Conservation (phyloP, 805 yeast species). For the Candida chilensis region DNA sequence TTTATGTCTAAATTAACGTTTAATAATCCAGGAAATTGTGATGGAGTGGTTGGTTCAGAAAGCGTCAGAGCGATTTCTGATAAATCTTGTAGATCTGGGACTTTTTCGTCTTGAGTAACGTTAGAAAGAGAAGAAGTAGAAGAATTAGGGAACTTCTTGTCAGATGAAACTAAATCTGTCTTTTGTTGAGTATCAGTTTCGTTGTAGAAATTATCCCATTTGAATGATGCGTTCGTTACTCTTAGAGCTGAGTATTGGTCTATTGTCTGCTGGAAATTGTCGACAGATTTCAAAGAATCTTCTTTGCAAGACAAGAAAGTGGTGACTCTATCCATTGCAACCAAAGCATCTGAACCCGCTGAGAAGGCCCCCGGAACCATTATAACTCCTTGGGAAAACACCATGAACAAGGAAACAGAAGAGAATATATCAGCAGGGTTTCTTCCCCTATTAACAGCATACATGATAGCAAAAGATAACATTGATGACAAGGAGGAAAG, state of each 20-base stretch:
- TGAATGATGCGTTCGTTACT: neutral
- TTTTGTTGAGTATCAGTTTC: constrained; percentile 2
- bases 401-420: constrained; percentile 28
- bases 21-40: constrained; percentile 20
- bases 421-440: constrained; percentile 30
- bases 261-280: no score
- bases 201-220: constrained; percentile 3
- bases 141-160: no score
- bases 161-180: no score
- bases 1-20: constrained; percentile 20
- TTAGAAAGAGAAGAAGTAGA: no score
- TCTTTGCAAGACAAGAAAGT: constrained; percentile 8
- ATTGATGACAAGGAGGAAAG: constrained; percentile 33
- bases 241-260: no score
- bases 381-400: constrained; percentile 33
- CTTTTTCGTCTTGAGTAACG: neutral
- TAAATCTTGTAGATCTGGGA: neutral
- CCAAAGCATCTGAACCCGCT: constrained; percentile 32
- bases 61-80: neutral
- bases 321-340: constrained; percentile 22
- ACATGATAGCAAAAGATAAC: constrained; percentile 33
- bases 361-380: constrained; percentile 33
- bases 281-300: no score
- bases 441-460: constrained; percentile 30
- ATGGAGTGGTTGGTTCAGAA: neutral